phyloP scores from a whole-genome alignment of 2,329 filamentous ascomycete genomes.

The Hymenoscyphus scutula region DNA sequence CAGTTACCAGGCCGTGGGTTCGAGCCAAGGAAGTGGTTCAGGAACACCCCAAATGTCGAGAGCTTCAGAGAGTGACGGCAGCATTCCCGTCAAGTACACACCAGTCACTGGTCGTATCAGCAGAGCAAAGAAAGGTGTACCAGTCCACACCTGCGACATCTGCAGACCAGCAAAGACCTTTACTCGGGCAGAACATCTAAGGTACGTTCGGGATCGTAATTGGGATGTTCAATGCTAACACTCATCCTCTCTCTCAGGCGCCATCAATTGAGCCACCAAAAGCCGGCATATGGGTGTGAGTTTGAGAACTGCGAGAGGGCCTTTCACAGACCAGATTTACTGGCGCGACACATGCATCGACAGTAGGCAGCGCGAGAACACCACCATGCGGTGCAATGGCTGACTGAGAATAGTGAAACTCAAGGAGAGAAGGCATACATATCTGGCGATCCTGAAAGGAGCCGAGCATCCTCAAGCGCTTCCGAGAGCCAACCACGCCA shows the following conservation, averaged over 20 bases:
- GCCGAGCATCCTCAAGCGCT: slow-evolving; percentile 31
- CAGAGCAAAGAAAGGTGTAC: slow-evolving; percentile 37
- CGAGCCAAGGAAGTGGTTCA: slow-evolving; percentile 12
- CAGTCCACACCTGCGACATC: slow-evolving; percentile 36
- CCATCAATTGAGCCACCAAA: slow-evolving; percentile 59
- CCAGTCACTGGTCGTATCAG: slow-evolving; percentile 38
- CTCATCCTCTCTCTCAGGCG: slow-evolving; percentile 45
- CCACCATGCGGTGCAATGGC: slow-evolving; percentile 2
- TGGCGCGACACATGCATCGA: slow-evolving; percentile 54
- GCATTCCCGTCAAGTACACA: slow-evolving; percentile 37
- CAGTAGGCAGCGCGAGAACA: slow-evolving; percentile 44
- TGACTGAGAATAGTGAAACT: slow-evolving; percentile 42
- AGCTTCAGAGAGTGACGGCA: slow-evolving; percentile 27
- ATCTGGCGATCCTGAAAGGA: slow-evolving; percentile 27
- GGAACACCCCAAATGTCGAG: slow-evolving; percentile 27
- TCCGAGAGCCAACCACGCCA: slow-evolving; percentile 26
- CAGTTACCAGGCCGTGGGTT: slow-evolving; percentile 10
- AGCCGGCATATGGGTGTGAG: slow-evolving; percentile 50
- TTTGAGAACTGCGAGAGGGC: slow-evolving; percentile 54
- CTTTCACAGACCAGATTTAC: slow-evolving; percentile 58
- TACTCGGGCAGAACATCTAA: slow-evolving; percentile 58
- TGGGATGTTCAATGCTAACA: slow-evolving; percentile 16
- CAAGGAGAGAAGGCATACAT: slow-evolving; percentile 43
- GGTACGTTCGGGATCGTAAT: slow-evolving; percentile 40
- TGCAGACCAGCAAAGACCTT: slow-evolving; percentile 48